Evolutionary conservation across 345 rosid genomes (phyloP), one percentile per base, ranked within the genome.

Genomic region (Salix caprea): DNA sequence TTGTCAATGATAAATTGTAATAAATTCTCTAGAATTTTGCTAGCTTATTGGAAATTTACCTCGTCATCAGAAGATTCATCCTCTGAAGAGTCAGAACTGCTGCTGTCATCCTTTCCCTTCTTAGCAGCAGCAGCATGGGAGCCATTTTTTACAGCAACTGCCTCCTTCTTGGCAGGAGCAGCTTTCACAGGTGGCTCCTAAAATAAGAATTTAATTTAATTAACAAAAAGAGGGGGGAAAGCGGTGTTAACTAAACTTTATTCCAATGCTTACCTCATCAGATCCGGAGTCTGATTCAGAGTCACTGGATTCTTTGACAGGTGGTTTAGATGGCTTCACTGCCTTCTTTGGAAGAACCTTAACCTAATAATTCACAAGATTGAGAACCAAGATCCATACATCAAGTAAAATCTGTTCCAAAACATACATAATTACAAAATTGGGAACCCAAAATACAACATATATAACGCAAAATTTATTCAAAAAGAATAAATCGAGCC

Each of bases 171-270:
- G 7, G 74, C 56, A 65, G 84, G 80, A 67, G 76, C 70, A 42
- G 36, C 66, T 76, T 86, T 77, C 9, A 77, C 42, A 23, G 78
- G n/a, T 60, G 80, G 78, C 18, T 82, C 79, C 88, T 85, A 79
- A 58, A 54, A 18, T 0, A 32, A 50, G 73, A 34, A 75, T 48
- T 50, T 46, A 44, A 46, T 28, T 13, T 30, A 69, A 70, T n/a
- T 4, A 52, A 15, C 37, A 69, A 5, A 24, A 52, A 21, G 10
- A 19, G 10, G 67, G 14, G 37, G 10, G 36, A 1, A 13, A 50
- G 26, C 7, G 1, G 1, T 3, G 11, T 18, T 5, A 42, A 44
- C 0, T 7, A 70, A 6, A 7, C 67, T 23, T 67, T 16, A 5
- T 15, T 34, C 4, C 24, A 16, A 23, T 36, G 5, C n/a, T 61